Evolutionary conservation across 2,329 filamentous ascomycete genomes (phyloP), one percentile per base, ranked within the genome.

Genomic region (Fusarium protoensiforme): DNA sequence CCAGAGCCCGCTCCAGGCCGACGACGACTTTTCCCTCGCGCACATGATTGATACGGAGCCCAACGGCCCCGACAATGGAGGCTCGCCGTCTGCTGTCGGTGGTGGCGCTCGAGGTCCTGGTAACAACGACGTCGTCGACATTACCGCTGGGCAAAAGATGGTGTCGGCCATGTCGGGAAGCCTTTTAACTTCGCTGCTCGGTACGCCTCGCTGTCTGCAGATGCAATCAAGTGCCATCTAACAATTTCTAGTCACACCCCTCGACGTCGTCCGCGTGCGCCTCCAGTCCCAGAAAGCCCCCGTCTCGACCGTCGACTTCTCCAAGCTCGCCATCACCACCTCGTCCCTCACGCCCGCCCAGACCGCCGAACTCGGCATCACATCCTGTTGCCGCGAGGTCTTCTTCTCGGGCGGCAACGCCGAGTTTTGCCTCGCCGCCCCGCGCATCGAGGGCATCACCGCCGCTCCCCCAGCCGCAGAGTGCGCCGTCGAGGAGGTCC

Each of bases 241-340:
- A 8, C 14, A 18, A 16, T 20, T 22, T 65, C 10, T 75, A 97
- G 96, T 97, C 35, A 99, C 96, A 7, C 96, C 96, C 54, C 92
- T 99, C 61, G 96, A 99, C 80, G 96, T 99, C 71, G 96, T 99
- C 69, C 94, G 96, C 71, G 94, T 99, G 54, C 94, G 96, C 71
- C 87, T 98, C 62, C 96, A 99, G 83, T 96, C 96, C 2, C 96
- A 98, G 79, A 87, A 80, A 82, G 65, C 84, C 62, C 82, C 87
- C 70, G 79, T 82, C 66, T 85, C 88, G 76, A 81, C 85, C 73
- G 84, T 87, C 79, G 85, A 89, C 77, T 86, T 90, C 75, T 84
- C 88, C 80, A 85, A 87, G 82, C 82, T 92, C 81, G 81, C 89
- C 77, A 75, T 91, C 79, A 83, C 88, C 76, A 84, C 88, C 76